These are phyloP conservation scores for Suhomyces emberorum DNA, from an alignment of 805 yeast genomes.

Conservation along the genomic window DNA sequence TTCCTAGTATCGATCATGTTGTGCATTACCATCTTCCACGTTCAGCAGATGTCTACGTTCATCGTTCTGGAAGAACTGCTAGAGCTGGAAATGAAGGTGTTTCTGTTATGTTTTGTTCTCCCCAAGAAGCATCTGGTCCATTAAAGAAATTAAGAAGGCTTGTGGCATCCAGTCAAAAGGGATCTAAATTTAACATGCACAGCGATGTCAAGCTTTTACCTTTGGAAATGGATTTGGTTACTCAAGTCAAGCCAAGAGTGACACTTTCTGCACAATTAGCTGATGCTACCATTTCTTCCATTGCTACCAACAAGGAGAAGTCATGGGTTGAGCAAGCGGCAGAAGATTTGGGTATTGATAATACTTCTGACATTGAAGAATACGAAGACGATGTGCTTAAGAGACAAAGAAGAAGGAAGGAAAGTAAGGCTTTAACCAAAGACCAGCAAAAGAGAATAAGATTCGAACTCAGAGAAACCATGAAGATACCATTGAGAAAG, in stretches of 20 bases:
- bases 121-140: conserved; percentile 90
- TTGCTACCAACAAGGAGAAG: conserved; percentile 63
- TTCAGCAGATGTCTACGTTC: conserved; percentile 90
- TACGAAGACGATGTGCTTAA: conserved; percentile 64
- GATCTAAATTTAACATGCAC: conserved; percentile 29
- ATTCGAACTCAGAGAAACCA: conserved; percentile 50
- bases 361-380: conserved; percentile 57
- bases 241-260: conserved; percentile 68
- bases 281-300: conserved; percentile 60
- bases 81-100: conserved; percentile 94
- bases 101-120: conserved; percentile 89
- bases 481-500: conserved; percentile 56
- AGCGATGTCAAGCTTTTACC: conserved; percentile 66
- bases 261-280: conserved; percentile 70
- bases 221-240: conserved; percentile 69
- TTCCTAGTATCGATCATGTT: conserved; percentile 86
- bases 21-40: conserved; percentile 95
- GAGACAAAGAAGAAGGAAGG: conserved; percentile 55
- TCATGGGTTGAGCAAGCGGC: conserved; percentile 89
- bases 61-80: conserved; percentile 98
- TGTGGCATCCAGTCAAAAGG: conserved; percentile 34
- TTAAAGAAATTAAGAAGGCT: conserved; percentile 66
- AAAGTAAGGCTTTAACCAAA: conserved; percentile 41
- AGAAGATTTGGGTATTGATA: conserved; percentile 83
- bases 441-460: conserved; percentile 46